phyloP scores from a whole-genome alignment of 176 grass and related monocot genomes.

The Rhynchospora breviuscula region DNA sequence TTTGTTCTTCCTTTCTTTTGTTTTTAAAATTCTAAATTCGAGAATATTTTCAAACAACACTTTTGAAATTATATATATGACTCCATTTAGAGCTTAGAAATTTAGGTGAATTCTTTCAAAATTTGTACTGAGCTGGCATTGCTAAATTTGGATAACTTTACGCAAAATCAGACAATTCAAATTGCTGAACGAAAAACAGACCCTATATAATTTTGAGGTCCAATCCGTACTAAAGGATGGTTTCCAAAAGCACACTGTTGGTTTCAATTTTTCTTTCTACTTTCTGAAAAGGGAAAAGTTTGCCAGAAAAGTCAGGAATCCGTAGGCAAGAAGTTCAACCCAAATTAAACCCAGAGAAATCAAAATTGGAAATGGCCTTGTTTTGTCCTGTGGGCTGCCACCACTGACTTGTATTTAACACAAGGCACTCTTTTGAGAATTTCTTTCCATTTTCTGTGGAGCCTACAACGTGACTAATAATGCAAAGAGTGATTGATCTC shows the following conservation, averaged over 20 bases:
- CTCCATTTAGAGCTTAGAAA: neutral
- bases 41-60: too few species aligned
- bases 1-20: too few species aligned
- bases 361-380: slow-evolving; percentile 13
- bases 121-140: neutral
- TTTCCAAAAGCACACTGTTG: neutral
- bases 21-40: too few species aligned
- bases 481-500: neutral
- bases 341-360: slow-evolving; percentile 17
- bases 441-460: neutral
- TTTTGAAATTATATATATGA: too few species aligned
- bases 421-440: neutral
- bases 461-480: slow-evolving; percentile 8
- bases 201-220: neutral
- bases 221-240: neutral
- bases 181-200: neutral
- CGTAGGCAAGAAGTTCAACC: neutral
- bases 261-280: neutral
- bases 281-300: neutral
- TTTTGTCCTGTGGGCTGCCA: slow-evolving; percentile 16
- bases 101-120: neutral
- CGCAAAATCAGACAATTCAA: neutral
- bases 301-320: neutral
- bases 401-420: neutral
- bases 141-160: neutral